Percentiles rank a stretch among this genome's conserved stretches.
Evolutionary conservation across 2,329 filamentous ascomycete genomes (phyloP).

Genomic region (Botrytis sinoallii): DNA sequence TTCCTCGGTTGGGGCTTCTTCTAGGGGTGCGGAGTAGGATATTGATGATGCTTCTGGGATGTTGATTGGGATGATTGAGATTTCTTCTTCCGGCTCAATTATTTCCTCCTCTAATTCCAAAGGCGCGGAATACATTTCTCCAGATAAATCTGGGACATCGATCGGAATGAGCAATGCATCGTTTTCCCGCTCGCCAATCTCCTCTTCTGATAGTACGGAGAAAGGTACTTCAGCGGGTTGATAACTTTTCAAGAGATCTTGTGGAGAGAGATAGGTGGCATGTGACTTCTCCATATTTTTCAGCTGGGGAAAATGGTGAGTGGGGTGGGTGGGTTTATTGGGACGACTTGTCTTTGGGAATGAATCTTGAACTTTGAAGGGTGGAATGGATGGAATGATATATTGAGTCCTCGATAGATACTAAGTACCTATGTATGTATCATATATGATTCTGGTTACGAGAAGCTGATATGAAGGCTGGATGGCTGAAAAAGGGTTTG

Average conservation of each 20-base stretch:
- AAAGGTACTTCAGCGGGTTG: not conserved
- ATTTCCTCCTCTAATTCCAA: not conserved
- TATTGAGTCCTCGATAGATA: not conserved
- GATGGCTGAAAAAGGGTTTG: not conserved
- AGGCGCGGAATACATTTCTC: fast-evolving
- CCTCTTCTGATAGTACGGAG: not conserved
- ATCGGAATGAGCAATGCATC: not conserved
- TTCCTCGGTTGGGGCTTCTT: not conserved
- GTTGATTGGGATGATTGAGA: no score
- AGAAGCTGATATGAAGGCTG: not conserved
- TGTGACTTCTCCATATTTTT: not conserved
- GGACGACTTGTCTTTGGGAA: not conserved
- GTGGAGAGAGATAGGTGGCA: not conserved
- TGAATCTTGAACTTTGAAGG: not conserved
- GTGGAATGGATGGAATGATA: not conserved
- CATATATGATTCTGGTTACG: not conserved
- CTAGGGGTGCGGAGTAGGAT: not conserved
- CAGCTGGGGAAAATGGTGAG: not conserved
- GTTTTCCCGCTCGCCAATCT: not conserved
- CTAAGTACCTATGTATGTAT: not conserved
- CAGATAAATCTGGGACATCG: not conserved
- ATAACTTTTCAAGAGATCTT: not conserved
- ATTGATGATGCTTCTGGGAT: not conserved
- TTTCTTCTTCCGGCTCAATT: no score
- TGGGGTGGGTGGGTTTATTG: not conserved